Conservation (phyloP, 2,329 filamentous ascomycete species). For the Tothia fuscella region DNA sequence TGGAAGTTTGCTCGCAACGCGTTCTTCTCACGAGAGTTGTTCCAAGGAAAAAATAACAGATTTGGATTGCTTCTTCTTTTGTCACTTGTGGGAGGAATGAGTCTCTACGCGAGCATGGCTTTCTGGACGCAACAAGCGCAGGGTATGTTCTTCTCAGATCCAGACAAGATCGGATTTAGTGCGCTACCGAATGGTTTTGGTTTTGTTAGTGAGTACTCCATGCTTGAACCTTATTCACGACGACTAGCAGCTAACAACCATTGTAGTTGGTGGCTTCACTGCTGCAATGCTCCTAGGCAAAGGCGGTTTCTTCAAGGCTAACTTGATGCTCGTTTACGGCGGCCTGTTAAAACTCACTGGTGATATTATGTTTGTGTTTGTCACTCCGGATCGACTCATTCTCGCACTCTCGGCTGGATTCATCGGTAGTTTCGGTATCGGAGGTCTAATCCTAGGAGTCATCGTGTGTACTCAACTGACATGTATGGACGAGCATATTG, state of each 20-base stretch:
- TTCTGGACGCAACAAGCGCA: constrained; percentile 9
- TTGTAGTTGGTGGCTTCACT: constrained; percentile 11
- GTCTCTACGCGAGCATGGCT: not conserved
- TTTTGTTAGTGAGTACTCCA: constrained; percentile 5
- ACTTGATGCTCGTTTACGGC: constrained; percentile 9
- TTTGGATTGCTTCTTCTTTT: constrained; percentile 4
- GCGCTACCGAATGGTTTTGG: constrained; percentile 9
- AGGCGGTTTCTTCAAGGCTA: not conserved
- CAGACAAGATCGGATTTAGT: constrained; percentile 11
- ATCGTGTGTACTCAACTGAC: constrained; percentile 11
- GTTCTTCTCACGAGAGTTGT: constrained; percentile 11
- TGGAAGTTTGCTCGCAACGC: constrained; percentile 10
- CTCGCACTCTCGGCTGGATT: constrained; percentile 6
- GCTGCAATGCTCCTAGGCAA: constrained; percentile 9
- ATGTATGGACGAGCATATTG: constrained; percentile 9
- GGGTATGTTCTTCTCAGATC: constrained; percentile 9
- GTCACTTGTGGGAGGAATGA: not conserved
- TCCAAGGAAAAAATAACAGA: constrained; percentile 6
- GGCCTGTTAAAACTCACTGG: not conserved
- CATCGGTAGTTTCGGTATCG: constrained; percentile 4
- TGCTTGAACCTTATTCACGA: not conserved
- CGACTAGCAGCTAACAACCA: not conserved
- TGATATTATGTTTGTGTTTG: not conserved
- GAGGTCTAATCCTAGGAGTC: constrained; percentile 3
- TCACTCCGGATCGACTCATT: not conserved